Evolutionary conservation across 129 eudicot genomes (phyloP).

Genomic region (Chrysanthemum seticuspe): DNA sequence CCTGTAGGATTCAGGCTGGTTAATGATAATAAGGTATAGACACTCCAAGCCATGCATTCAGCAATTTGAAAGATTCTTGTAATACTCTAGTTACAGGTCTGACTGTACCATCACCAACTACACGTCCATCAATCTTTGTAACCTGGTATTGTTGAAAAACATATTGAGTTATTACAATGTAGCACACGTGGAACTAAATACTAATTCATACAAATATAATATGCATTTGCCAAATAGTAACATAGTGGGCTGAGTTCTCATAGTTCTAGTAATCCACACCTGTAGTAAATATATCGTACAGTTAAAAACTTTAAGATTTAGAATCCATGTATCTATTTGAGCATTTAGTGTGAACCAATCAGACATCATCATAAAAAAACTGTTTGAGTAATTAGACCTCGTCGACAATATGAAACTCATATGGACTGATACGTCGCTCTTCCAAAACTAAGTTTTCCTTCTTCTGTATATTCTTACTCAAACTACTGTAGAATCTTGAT

Average conservation of each 20-base stretch:
- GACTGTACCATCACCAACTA: too few species aligned
- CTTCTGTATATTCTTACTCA: neutral
- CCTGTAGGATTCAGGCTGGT: too few species aligned
- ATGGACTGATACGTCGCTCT: conserved; percentile 77
- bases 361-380: neutral
- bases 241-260: conserved; percentile 95
- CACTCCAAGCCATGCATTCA: too few species aligned
- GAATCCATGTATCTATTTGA: neutral
- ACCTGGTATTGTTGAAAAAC: too few species aligned
- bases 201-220: neutral
- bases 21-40: too few species aligned
- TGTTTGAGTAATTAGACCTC: conserved; percentile 36
- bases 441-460: conserved; percentile 65
- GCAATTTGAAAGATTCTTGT: too few species aligned
- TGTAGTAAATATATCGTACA: conserved; percentile 26
- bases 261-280: conserved; percentile 91
- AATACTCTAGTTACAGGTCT: too few species aligned
- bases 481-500: too few species aligned
- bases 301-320: neutral
- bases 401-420: conserved; percentile 86
- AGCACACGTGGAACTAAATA: neutral
- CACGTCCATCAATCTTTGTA: too few species aligned
- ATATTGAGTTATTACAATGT: too few species aligned
- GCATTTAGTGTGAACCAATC: neutral
- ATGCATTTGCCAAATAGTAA: conserved; percentile 17